Percentiles rank a stretch among this genome's conserved stretches.
Conservation (phyloP, 805 yeast species). For the Teunomyces pallodes region DNA sequence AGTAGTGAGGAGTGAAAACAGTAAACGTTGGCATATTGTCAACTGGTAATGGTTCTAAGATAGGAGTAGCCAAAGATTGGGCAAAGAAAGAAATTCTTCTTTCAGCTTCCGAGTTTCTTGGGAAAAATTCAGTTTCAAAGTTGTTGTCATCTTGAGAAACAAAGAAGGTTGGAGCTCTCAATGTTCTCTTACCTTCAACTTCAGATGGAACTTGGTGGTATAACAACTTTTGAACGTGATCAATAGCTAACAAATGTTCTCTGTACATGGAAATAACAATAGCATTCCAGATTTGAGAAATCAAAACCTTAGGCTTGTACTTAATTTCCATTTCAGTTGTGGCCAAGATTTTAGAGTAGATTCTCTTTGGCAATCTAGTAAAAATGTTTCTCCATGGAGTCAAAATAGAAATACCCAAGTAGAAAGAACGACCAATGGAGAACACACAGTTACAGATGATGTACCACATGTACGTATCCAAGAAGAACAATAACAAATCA, state of each 20-base stretch:
- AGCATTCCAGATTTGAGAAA: slow-evolving; percentile 99
- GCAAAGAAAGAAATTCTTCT: slow-evolving; percentile 99
- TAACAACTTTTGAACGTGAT: slow-evolving; percentile 94
- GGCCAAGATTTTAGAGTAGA: slow-evolving; percentile 94
- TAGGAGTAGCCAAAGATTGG: slow-evolving; percentile 96
- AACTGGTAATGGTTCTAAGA: slow-evolving; percentile 98
- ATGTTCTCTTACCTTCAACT: slow-evolving; percentile 95
- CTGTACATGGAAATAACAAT: slow-evolving; percentile 99
- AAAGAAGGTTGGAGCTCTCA: slow-evolving; percentile 98
- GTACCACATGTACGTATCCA: slow-evolving; percentile 99
- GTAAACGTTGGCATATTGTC: slow-evolving; percentile 99
- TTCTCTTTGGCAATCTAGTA: slow-evolving; percentile 97
- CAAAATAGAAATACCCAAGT: slow-evolving; percentile 96
- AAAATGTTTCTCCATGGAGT: slow-evolving; percentile 99
- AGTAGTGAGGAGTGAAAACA: slow-evolving; percentile 92
- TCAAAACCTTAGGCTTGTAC: slow-evolving; percentile 96
- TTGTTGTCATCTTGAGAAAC: slow-evolving; percentile 96
- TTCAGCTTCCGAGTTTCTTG: slow-evolving; percentile 96
- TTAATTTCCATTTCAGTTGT: slow-evolving; percentile 99
- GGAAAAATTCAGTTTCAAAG: slow-evolving; percentile 96
- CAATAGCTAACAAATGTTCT: slow-evolving; percentile 96
- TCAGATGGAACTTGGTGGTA: slow-evolving; percentile 99
- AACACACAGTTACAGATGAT: slow-evolving; percentile 90
- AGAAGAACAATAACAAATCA: slow-evolving; percentile 91
- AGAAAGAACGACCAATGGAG: slow-evolving; percentile 97